These are phyloP conservation scores for Boletus patriciae DNA, from an alignment of 768 basidiomycete species.

Conservation along the genomic window DNA sequence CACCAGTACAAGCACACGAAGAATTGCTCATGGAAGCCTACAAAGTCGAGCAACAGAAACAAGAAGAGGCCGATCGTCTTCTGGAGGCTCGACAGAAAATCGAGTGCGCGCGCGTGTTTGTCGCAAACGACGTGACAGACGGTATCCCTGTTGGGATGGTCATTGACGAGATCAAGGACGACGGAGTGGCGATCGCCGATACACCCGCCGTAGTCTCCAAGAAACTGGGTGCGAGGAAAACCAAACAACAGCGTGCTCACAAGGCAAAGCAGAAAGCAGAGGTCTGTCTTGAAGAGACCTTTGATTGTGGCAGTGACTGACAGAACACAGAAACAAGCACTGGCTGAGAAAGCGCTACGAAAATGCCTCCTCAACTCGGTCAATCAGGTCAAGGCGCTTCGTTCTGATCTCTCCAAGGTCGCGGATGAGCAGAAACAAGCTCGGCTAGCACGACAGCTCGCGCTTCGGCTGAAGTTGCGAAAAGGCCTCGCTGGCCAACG, in stretches of 20 bases:
- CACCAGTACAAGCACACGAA: constrained; percentile 68
- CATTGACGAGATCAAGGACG: constrained; percentile 47
- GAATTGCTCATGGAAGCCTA: constrained; percentile 69
- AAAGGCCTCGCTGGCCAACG: no score
- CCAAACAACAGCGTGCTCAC: constrained; percentile 67
- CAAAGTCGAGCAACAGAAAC: constrained; percentile 58
- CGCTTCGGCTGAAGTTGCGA: constrained; percentile 49
- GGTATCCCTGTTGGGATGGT: constrained; percentile 65
- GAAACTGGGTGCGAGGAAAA: constrained; percentile 49
- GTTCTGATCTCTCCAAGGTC: constrained; percentile 41
- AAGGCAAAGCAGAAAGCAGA: constrained; percentile 63
- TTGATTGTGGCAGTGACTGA: background rate
- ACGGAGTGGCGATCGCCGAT: constrained; percentile 36
- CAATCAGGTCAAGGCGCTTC: constrained; percentile 52
- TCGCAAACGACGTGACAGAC: constrained; percentile 31
- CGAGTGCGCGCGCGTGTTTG: constrained; percentile 42
- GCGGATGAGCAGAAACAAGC: constrained; percentile 40
- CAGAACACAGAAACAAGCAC: constrained; percentile 54
- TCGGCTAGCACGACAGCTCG: constrained; percentile 40
- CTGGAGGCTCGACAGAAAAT: constrained; percentile 56
- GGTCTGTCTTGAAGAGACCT: constrained; percentile 40
- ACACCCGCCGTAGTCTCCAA: constrained; percentile 38
- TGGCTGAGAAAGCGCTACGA: constrained; percentile 56
- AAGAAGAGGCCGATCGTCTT: constrained; percentile 54
- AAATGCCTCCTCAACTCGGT: constrained; percentile 66